Evolutionary conservation across 2,329 filamentous ascomycete species (phyloP), one percentile per base, ranked within the genome.

Genomic region (Cadophora sp.): DNA sequence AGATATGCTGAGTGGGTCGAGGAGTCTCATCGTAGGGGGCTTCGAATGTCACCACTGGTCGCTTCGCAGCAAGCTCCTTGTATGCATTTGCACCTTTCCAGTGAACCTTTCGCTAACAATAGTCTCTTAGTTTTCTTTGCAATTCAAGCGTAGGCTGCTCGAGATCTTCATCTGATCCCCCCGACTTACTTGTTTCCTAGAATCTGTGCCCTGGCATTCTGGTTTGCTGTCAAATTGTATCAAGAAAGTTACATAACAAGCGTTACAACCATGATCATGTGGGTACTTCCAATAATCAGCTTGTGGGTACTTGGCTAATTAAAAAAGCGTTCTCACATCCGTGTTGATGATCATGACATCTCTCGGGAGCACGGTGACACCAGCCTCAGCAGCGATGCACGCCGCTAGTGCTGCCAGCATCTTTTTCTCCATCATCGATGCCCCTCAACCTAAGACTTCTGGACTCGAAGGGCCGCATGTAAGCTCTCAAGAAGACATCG

Each of bases 141-240:
- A 43, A 72, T 79, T n/a, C 77, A 78, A 71, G 65, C 67, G 75
- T 69, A 66, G 62, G 63, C 26, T 51, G 61, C 1, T 53, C 14
- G 9, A 16, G 27, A 34, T 48, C 1, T 29, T 26, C 9, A 40
- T 5, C 9, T 48, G n/a, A n/a, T 29, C 9, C 22, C 66, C 43
- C n/a, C n/a, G n/a, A n/a, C n/a, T n/a, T 16, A 72, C 75, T 62
- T 77, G 14, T 22, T 34, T 1, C 37, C 1, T 48, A 83, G 79
- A 3, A 81, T 84, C 0, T 89, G 89, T 69, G 85, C 83, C 0
- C 80, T 91, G n/a, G 81, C 84, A 9, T 91, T 91, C 71, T 91
- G 87, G 87, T 90, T 85, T 71, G 89, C 88, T 2, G 83, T 84
- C 46, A 85, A 83, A 71, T 81, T 84, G 0, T 83, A 79, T 60